phyloP scores from a whole-genome alignment of 208 protist species.

The Herpetomonas tarakana region DNA sequence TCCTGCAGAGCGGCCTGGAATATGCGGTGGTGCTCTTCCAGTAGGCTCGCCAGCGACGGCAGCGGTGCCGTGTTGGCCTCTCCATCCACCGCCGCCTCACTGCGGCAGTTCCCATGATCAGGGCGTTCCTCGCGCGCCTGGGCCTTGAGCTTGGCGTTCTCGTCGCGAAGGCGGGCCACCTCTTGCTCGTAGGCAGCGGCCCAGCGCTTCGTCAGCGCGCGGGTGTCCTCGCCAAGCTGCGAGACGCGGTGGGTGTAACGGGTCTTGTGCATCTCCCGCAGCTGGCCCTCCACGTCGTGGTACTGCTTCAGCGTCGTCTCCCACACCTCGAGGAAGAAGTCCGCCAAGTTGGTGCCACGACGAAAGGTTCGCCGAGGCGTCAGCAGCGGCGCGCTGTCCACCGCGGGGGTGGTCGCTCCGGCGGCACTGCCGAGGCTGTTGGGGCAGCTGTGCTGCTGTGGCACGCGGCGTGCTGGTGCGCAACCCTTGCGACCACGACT shows the following conservation, averaged over 20 bases:
- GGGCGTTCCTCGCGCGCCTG: background rate
- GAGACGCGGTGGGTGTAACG: background rate
- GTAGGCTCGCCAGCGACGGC: background rate
- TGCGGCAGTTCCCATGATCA: too few relatives aligned
- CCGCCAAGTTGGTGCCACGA: background rate
- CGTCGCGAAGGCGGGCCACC: background rate
- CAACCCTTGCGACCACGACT: background rate
- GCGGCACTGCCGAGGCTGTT: background rate
- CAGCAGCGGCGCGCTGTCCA: background rate
- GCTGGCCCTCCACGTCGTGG: constrained; percentile 2
- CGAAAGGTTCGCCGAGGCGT: background rate
- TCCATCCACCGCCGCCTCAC: background rate
- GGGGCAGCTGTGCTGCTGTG: background rate
- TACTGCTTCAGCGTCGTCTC: constrained; percentile 10
- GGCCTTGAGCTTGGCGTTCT: background rate
- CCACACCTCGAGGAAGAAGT: background rate
- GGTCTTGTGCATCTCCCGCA: background rate
- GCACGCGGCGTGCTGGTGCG: too few relatives aligned
- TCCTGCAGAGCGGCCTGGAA: background rate
- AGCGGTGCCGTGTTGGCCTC: background rate
- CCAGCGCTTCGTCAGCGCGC: background rate
- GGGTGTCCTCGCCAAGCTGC: background rate
- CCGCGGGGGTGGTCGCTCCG: background rate
- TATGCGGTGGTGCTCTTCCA: background rate
- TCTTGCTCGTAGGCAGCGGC: background rate